Conservation (phyloP, 2,329 filamentous ascomycete species). For the Claviceps capensis region DNA sequence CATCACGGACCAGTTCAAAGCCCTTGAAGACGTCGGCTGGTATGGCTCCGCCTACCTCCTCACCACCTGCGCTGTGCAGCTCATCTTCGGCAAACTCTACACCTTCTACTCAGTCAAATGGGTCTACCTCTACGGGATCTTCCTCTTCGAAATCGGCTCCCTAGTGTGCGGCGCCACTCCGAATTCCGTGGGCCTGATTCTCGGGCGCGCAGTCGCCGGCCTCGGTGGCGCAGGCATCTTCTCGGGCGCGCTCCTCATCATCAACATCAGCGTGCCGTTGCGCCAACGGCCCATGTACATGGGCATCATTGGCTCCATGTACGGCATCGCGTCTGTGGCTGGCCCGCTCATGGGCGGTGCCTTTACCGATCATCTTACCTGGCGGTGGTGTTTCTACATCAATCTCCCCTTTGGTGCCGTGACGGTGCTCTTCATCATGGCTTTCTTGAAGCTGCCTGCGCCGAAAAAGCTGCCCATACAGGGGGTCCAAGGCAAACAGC, state of each 20-base stretch:
- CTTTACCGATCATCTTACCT: constrained; percentile 22
- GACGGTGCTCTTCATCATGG: constrained; percentile 18
- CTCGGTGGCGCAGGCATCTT: constrained; percentile 32
- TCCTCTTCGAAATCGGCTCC: constrained; percentile 18
- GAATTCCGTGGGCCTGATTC: constrained; percentile 19
- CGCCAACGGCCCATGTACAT: constrained; percentile 20
- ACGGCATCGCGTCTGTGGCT: constrained; percentile 28
- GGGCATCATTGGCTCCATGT: constrained; percentile 28
- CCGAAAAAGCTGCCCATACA: not conserved
- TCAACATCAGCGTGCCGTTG: constrained; percentile 24
- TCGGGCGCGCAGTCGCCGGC: constrained; percentile 22
- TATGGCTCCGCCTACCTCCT: constrained; percentile 19
- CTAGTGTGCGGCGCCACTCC: constrained; percentile 18
- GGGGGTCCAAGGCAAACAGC: constrained; percentile 5
- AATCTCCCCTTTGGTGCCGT: constrained; percentile 25
- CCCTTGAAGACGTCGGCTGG: constrained; percentile 6
- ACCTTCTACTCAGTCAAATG: constrained; percentile 23
- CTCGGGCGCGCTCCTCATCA: constrained; percentile 29
- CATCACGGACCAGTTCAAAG: constrained; percentile 14
- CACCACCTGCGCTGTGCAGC: constrained; percentile 23
- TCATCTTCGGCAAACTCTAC: constrained; percentile 26
- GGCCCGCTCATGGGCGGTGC: constrained; percentile 21
- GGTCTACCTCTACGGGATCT: constrained; percentile 13
- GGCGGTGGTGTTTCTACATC: constrained; percentile 29
- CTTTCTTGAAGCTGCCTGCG: constrained; percentile 9